These are phyloP conservation scores for Globisporangium parvum DNA, from an alignment of 352 stramenopile genomes.

Conservation along the genomic window DNA sequence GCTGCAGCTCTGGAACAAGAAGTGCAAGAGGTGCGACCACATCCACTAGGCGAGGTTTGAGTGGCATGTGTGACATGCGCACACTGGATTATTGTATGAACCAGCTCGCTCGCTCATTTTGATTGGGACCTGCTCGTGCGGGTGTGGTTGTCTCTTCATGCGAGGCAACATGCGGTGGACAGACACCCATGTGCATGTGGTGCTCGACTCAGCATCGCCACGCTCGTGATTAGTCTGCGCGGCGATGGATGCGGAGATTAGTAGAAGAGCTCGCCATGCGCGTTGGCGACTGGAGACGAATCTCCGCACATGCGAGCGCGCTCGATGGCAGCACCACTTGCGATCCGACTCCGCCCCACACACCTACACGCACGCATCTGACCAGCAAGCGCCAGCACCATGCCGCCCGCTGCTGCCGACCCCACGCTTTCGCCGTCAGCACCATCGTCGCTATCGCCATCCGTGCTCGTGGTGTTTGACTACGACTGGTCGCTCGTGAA, in stretches of 20 bases:
- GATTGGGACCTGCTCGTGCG: background rate
- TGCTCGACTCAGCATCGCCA: background rate
- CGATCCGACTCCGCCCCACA: background rate
- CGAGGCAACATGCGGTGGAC: background rate
- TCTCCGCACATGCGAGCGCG: background rate
- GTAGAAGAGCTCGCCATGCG: too few species aligned
- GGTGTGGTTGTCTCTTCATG: background rate
- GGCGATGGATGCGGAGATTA: background rate
- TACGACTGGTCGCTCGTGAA: conserved; percentile 45
- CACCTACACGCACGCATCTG: background rate
- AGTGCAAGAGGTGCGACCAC: conserved; percentile 53
- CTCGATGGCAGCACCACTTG: background rate
- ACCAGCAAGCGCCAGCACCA: background rate
- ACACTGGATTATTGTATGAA: background rate
- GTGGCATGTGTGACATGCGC: background rate
- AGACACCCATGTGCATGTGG: background rate
- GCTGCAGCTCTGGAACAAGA: conserved; percentile 59
- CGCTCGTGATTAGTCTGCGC: background rate
- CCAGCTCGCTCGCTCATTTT: background rate
- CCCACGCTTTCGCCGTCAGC: background rate
- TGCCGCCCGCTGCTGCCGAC: background rate
- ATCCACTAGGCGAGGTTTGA: conserved; percentile 24
- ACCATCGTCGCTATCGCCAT: background rate
- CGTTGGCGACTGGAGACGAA: background rate
- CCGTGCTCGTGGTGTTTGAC: conserved; percentile 43